Conservation (phyloP, 441 rosid species). For the Biscutella laevigata region DNA sequence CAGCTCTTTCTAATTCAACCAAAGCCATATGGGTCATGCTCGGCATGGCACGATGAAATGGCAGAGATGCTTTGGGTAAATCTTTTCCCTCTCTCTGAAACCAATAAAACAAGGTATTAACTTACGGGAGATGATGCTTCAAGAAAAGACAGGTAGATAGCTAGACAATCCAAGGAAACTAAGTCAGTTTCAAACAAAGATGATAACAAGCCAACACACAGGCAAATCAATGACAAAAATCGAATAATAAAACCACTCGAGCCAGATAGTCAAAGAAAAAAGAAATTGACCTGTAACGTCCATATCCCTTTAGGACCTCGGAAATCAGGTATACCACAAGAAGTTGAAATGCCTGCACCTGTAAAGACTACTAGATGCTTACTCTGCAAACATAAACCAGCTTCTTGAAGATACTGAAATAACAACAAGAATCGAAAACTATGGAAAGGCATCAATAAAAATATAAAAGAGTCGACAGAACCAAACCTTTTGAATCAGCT, state of each 20-base stretch:
- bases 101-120: not conserved
- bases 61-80: constrained; percentile 80
- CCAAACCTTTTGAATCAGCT: constrained; percentile 67
- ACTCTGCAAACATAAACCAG: constrained; percentile 66
- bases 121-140: not conserved
- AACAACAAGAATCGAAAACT: not conserved
- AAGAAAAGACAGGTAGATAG: not conserved
- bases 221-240: not conserved
- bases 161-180: not conserved
- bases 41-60: constrained; percentile 95
- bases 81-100: constrained; percentile 81
- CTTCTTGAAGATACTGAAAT: constrained; percentile 19
- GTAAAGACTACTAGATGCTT: constrained; percentile 95
- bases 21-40: constrained; percentile 93
- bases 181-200: not conserved
- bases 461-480: constrained; percentile 6
- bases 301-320: constrained; percentile 96
- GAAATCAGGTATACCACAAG: constrained; percentile 96
- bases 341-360: constrained; percentile 94
- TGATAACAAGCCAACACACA: not conserved
- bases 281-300: constrained; percentile 83
- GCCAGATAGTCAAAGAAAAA: not conserved
- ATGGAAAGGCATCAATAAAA: not conserved
- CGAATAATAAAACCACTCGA: not conserved
- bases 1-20: constrained; percentile 85